Evolutionary conservation across 345 rosid genomes (phyloP).

Genomic region (Salix viminalis): DNA sequence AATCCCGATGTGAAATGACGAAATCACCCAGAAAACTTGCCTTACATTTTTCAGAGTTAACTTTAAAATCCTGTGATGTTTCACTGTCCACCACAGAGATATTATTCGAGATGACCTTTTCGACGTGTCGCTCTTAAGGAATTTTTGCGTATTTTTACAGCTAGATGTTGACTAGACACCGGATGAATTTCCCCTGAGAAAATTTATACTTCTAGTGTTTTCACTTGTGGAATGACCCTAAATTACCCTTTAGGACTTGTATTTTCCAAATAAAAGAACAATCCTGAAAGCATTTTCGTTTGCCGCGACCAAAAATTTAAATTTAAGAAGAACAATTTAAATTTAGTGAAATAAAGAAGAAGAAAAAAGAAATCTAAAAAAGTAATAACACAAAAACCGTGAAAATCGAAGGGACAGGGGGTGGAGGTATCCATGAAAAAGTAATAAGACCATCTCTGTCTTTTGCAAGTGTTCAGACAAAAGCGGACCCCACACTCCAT

Average conservation of each 20-base stretch:
- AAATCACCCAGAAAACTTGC: too few species aligned
- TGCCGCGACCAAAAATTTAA: too few species aligned
- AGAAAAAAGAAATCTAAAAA: too few species aligned
- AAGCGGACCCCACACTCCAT: slow-evolving; percentile 17
- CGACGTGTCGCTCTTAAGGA: too few species aligned
- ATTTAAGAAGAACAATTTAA: not conserved
- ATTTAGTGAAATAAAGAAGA: not conserved
- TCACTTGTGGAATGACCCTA: not conserved
- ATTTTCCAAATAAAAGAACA: too few species aligned
- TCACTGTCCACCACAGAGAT: too few species aligned
- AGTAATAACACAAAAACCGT: not conserved
- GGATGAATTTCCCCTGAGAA: not conserved
- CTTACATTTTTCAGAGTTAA: too few species aligned
- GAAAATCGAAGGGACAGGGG: not conserved
- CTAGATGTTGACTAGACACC: not conserved
- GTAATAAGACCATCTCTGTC: slow-evolving; percentile 25
- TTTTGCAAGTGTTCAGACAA: slow-evolving; percentile 10
- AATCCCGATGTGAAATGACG: too few species aligned
- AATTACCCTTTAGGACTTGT: not conserved
- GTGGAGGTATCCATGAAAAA: not conserved
- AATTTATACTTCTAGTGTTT: not conserved
- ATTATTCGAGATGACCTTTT: too few species aligned
- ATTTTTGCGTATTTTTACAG: too few species aligned
- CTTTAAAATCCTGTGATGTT: too few species aligned
- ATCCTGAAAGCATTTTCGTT: too few species aligned